phyloP scores from a whole-genome alignment of 2,329 filamentous ascomycete species.

The Sarocladium oryzae region DNA sequence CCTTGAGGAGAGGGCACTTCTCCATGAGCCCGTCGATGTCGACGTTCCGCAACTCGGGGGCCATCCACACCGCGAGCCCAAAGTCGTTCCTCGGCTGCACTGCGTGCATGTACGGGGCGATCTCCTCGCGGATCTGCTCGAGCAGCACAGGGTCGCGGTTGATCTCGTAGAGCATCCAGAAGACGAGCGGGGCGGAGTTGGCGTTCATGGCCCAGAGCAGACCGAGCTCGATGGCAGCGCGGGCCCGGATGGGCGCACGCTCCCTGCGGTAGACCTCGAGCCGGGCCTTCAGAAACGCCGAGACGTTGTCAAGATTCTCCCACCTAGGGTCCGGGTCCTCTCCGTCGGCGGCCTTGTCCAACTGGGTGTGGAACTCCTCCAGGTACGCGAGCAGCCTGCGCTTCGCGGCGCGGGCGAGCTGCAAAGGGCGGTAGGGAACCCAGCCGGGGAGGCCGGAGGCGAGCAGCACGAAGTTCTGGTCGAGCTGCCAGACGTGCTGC shows the following conservation, averaged over 20 bases:
- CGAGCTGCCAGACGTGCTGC: slow-evolving; percentile 30
- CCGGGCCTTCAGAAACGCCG: slow-evolving; percentile 25
- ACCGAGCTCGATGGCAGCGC: slow-evolving; percentile 28
- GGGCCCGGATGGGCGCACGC: slow-evolving; percentile 22
- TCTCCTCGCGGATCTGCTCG: slow-evolving; percentile 30
- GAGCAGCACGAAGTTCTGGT: slow-evolving; percentile 25
- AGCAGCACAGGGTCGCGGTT: slow-evolving; percentile 31
- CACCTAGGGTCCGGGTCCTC: slow-evolving; percentile 26
- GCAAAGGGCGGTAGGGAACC: slow-evolving; percentile 25
- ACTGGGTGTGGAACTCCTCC: slow-evolving; percentile 27
- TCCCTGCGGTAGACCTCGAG: slow-evolving; percentile 23
- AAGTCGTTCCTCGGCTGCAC: slow-evolving; percentile 30
- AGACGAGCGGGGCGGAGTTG: slow-evolving; percentile 29
- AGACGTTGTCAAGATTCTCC: slow-evolving; percentile 31
- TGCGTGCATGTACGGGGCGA: slow-evolving; percentile 25
- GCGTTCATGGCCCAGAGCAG: slow-evolving; percentile 32
- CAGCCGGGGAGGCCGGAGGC: slow-evolving; percentile 25
- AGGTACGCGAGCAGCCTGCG: slow-evolving; percentile 21
- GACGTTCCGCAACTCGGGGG: slow-evolving; percentile 25
- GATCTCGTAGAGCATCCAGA: slow-evolving; percentile 37
- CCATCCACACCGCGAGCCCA: slow-evolving; percentile 27
- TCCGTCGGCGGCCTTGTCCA: slow-evolving; percentile 26
- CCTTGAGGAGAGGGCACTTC: slow-evolving; percentile 31
- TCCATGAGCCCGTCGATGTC: slow-evolving; percentile 29
- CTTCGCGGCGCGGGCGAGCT: slow-evolving; percentile 24